Percentiles rank a stretch among this genome's conserved stretches.
These are phyloP conservation scores for Cymbopogon flexuosus DNA, from an alignment of 202 grass and related monocot species.

Conservation along the genomic window DNA sequence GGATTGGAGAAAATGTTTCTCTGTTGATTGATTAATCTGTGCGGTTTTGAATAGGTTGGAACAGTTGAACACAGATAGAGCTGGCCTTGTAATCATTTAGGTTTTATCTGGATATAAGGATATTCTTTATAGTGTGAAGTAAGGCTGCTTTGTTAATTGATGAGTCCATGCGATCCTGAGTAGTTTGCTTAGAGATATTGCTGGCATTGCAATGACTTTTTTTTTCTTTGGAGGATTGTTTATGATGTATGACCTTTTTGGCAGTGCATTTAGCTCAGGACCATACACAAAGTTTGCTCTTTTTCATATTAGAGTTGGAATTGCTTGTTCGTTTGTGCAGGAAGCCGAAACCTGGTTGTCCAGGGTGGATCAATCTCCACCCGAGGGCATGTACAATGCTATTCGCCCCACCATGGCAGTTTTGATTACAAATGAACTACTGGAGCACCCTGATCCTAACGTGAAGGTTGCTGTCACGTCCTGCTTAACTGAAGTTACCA, in stretches of 20 bases:
- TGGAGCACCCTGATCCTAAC: slow-evolving; percentile 43
- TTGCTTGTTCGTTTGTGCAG: slow-evolving; percentile 36
- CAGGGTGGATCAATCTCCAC: slow-evolving; percentile 61
- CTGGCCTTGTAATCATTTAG: too few species aligned
- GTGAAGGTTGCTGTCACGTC: slow-evolving; percentile 60
- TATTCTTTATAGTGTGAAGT: too few species aligned
- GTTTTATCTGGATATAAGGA: too few species aligned
- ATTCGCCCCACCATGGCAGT: slow-evolving; percentile 52
- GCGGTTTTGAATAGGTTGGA: background rate
- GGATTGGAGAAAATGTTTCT: background rate
- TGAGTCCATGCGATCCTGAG: background rate
- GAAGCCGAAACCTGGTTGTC: slow-evolving; percentile 47
- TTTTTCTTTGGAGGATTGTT: background rate
- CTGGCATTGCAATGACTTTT: background rate
- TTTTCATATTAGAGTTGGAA: slow-evolving; percentile 24
- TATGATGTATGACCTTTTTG: background rate
- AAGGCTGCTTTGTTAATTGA: background rate
- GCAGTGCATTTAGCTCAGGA: background rate
- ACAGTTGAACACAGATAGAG: background rate
- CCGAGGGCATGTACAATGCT: slow-evolving; percentile 27
- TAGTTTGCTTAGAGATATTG: background rate
- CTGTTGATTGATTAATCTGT: background rate
- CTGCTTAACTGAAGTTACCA: slow-evolving; percentile 71
- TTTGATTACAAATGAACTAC: slow-evolving; percentile 42
- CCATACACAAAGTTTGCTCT: background rate